Conservation (phyloP, 2,329 filamentous ascomycete species). For the Penicillium griseofulvum region DNA sequence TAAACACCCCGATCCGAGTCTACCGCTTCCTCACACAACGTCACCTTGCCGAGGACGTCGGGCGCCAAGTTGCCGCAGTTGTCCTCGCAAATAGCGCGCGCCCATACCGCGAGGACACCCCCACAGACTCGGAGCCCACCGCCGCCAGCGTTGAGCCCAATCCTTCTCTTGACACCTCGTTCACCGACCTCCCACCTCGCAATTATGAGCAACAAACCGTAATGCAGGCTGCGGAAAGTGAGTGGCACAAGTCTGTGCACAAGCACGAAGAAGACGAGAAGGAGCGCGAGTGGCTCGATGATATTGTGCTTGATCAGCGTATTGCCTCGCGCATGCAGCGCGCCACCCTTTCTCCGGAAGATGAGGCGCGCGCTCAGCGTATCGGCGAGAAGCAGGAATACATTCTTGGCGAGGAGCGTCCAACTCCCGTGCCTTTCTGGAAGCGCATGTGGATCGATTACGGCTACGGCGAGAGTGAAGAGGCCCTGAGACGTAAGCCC, state of each 20-base stretch:
- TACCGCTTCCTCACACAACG: conserved; percentile 83
- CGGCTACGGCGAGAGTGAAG: conserved; percentile 43
- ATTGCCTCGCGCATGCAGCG: conserved; percentile 76
- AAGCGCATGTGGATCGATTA: conserved; percentile 41
- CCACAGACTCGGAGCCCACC: conserved; percentile 22
- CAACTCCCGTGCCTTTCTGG: conserved; percentile 37
- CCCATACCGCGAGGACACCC: conserved; percentile 38
- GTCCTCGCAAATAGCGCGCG: conserved; percentile 59
- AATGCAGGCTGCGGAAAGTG: conserved; percentile 68
- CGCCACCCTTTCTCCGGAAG: conserved; percentile 67
- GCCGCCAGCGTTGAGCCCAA: conserved; percentile 17
- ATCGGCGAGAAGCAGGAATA: conserved; percentile 66
- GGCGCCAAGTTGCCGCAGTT: conserved; percentile 79
- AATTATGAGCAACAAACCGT: conserved; percentile 63
- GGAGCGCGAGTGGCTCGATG: conserved; percentile 73
- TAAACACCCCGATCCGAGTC: conserved; percentile 81
- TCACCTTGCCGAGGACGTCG: conserved; percentile 79
- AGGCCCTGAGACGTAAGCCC: conserved; percentile 38
- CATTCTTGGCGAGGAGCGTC: conserved; percentile 61
- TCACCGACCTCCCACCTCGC: conserved; percentile 28
- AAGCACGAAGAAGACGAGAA: conserved; percentile 53
- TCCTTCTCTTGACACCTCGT: conserved; percentile 44
- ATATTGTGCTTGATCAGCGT: conserved; percentile 71
- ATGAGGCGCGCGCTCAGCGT: conserved; percentile 64
- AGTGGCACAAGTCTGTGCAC: conserved; percentile 81